These are phyloP conservation scores for Cicer yamashitae DNA, from an alignment of 306 rosid genomes.

Conservation along the genomic window DNA sequence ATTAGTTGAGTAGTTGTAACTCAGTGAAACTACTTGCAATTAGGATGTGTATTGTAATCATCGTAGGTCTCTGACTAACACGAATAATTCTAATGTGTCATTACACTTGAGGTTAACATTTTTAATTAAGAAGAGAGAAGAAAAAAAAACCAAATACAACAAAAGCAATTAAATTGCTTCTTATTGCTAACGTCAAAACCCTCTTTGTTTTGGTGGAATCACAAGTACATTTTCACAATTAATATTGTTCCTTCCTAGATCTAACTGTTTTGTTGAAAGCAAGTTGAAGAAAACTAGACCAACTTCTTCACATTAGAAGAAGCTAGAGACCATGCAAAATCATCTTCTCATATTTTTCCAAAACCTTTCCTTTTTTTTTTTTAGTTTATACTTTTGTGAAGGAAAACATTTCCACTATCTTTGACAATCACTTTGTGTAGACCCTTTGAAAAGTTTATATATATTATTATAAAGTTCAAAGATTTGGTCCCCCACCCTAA, in stretches of 20 bases:
- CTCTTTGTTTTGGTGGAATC: background rate
- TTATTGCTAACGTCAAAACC: too few species aligned
- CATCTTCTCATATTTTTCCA: background rate
- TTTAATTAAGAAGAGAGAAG: too few species aligned
- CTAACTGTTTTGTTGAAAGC: background rate
- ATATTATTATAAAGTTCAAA: slow-evolving; percentile 32
- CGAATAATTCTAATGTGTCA: too few species aligned
- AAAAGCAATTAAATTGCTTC: too few species aligned
- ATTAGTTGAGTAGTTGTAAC: too few species aligned
- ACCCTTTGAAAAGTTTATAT: slow-evolving; percentile 10
- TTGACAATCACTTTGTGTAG: slow-evolving; percentile 27
- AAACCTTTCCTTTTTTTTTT: background rate
- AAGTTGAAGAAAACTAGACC: too few species aligned
- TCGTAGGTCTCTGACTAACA: too few species aligned
- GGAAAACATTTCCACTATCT: background rate
- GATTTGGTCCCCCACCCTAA: slow-evolving; percentile 45
- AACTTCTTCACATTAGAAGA: background rate
- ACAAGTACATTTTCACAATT: background rate
- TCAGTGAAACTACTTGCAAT: too few species aligned
- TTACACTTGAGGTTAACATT: too few species aligned
- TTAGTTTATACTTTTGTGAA: background rate
- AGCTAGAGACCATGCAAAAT: background rate
- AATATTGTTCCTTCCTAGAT: background rate
- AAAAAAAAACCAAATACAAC: too few species aligned
- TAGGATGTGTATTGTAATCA: too few species aligned